These are phyloP conservation scores for Durusdinium trenchii DNA, from an alignment of 73 alveolate species.

Conservation along the genomic window DNA sequence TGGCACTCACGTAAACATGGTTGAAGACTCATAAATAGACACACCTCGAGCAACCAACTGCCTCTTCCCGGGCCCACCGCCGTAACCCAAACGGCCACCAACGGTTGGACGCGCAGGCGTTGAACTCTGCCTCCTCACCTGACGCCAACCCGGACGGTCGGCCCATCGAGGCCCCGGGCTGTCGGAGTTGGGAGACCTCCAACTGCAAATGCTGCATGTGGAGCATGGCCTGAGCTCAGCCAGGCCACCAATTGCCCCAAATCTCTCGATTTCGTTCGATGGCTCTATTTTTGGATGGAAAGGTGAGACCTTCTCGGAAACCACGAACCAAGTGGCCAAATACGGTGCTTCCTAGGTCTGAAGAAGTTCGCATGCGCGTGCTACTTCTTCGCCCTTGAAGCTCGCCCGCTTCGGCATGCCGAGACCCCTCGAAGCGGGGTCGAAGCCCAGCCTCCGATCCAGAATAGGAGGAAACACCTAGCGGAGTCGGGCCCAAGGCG, in stretches of 20 bases:
- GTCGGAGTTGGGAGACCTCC: slow-evolving; percentile 45
- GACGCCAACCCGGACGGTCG: background rate
- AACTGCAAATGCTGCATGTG: slow-evolving; percentile 28
- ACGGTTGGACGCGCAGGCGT: background rate
- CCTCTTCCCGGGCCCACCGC: background rate
- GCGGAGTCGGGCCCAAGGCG: no score
- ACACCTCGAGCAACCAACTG: background rate
- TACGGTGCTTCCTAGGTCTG: background rate
- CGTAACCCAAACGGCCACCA: background rate
- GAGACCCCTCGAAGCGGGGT: no score
- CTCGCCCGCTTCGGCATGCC: background rate
- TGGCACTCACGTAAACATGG: background rate
- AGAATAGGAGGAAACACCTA: no score
- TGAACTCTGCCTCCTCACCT: background rate
- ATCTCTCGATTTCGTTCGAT: background rate
- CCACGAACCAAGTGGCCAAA: background rate
- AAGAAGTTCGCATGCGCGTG: background rate
- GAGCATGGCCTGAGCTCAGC: slow-evolving; percentile 39
- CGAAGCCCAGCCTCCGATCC: no score
- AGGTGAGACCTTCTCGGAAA: background rate
- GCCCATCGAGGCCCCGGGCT: background rate
- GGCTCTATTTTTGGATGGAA: background rate
- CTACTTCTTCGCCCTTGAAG: background rate
- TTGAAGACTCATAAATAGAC: background rate
- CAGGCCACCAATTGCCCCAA: background rate